A percentile compares a stretch with the other conserved stretches of the same genome.
Evolutionary conservation across 192 early-diverging fungal species (phyloP).

Genomic region (Backusella australiensis): DNA sequence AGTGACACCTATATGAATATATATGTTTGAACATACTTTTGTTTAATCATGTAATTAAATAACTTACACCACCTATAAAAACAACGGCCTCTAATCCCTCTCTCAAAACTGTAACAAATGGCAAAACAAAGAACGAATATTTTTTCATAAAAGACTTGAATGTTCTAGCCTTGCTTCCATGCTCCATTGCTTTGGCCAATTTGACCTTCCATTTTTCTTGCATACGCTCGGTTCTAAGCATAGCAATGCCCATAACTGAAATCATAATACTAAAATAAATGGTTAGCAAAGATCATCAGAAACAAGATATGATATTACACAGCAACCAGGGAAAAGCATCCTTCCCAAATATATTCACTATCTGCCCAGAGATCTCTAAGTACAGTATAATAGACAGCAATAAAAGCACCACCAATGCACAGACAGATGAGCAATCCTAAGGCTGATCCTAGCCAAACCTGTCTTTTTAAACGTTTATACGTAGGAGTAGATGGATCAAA

Average conservation of each 20-base stretch:
- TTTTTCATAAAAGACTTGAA: slow-evolving; percentile 46
- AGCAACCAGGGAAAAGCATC: slow-evolving; percentile 49
- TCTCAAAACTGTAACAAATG: slow-evolving; percentile 81
- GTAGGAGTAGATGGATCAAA: slow-evolving; percentile 48
- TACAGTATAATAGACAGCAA: slow-evolving; percentile 72
- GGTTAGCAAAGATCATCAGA: not conserved
- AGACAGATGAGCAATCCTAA: slow-evolving; percentile 69
- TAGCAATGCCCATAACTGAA: slow-evolving; percentile 77
- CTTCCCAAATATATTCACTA: slow-evolving; percentile 83
- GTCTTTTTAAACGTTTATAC: slow-evolving; percentile 54
- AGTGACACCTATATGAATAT: slow-evolving; percentile 51
- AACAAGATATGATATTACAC: not conserved
- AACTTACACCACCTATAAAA: slow-evolving; percentile 81
- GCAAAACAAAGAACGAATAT: slow-evolving; percentile 79
- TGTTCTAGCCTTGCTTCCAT: slow-evolving; percentile 8
- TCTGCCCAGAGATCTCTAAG: slow-evolving; percentile 53
- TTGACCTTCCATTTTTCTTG: slow-evolving; percentile 74
- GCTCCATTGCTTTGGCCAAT: slow-evolving; percentile 34
- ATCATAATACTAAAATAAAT: slow-evolving; percentile 60
- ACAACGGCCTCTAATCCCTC: slow-evolving; percentile 91
- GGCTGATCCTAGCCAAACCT: slow-evolving; percentile 76
- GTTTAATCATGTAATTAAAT: not conserved
- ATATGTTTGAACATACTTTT: not conserved
- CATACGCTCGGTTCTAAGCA: slow-evolving; percentile 71
- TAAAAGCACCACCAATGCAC: slow-evolving; percentile 71